These are phyloP conservation scores for Sclerospora graminicola DNA, from an alignment of 352 stramenopile species.

Conservation along the genomic window DNA sequence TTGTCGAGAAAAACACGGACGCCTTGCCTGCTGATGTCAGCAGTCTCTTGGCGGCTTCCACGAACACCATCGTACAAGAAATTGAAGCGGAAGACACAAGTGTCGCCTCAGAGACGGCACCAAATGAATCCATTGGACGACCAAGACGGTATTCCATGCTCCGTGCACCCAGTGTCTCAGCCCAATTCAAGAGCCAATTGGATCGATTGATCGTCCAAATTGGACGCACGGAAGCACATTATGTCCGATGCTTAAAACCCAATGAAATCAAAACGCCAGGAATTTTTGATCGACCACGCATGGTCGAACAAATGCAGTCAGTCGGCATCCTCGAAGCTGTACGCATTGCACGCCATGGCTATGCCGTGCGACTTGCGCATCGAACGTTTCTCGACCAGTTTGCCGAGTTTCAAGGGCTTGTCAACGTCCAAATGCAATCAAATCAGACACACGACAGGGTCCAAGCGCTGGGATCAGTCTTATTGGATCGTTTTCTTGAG, in stretches of 20 bases:
- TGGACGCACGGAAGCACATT: slow-evolving; percentile 92
- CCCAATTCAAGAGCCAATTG: slow-evolving; percentile 91
- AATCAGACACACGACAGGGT: slow-evolving; percentile 18
- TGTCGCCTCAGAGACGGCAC: slow-evolving; percentile 21
- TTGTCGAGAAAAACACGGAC: slow-evolving; percentile 84
- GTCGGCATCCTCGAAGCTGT: slow-evolving; percentile 95
- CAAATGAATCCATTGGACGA: slow-evolving; percentile 1
- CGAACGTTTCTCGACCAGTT: slow-evolving; percentile 85
- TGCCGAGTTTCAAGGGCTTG: slow-evolving; percentile 38
- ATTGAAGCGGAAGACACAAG: slow-evolving; percentile 45
- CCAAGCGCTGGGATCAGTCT: slow-evolving; percentile 17
- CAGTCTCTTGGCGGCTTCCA: slow-evolving; percentile 37
- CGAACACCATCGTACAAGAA: slow-evolving; percentile 51
- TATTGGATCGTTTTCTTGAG: slow-evolving; percentile 22
- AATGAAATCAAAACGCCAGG: slow-evolving; percentile 87
- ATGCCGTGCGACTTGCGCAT: slow-evolving; percentile 91
- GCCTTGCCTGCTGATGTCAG: slow-evolving; percentile 55
- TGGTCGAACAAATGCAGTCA: slow-evolving; percentile 96
- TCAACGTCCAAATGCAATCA: slow-evolving; percentile 11
- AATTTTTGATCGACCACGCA: slow-evolving; percentile 67
- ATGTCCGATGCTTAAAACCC: slow-evolving; percentile 98
- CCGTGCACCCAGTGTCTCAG: slow-evolving; percentile 68
- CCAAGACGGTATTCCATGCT: slow-evolving; percentile 41
- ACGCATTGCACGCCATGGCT: slow-evolving; percentile 91
- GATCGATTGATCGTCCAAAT: slow-evolving; percentile 91